Base-by-base conservation (phyloP, 805 yeast genomes). In the Candida taoyuanica region DNA sequence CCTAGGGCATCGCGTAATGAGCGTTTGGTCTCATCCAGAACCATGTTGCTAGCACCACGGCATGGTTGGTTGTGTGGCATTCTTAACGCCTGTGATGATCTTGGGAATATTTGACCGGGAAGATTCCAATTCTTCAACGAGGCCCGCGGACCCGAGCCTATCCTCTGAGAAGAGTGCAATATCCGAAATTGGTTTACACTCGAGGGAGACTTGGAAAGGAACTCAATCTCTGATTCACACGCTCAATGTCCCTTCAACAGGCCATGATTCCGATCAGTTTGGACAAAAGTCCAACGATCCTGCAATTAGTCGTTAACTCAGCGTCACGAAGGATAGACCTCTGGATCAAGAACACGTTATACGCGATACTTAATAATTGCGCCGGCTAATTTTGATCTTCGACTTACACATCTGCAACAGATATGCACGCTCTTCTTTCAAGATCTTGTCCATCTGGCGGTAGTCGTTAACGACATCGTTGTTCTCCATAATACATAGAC, bases 381-480 rank as follows among this genome's bases (percentile, higher is more conserved):
- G n/a, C n/a, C n/a, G n/a, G n/a, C n/a, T n/a, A n/a, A n/a, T 93
- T 60, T 94, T 93, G 67, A 93, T 87, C 60, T 86, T 87, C n/a
- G n/a, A n/a, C 65, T 93, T 93, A 71, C 96, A 89, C 60, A 93
- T 85, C 62, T 91, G 91, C 59, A 93, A 74, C 57, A 93, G 68
- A 60, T 93, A 93, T 21, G 96, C 93, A 61, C 99, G 81, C 71
- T 93, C 98, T 67, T 93, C 99, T 60, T 94, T 93, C 59, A 93
- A 72, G 52, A 93, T 93, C 68, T 91, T 93, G 65, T 93, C 99
- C 99, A 93, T 93, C 66, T 93, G 98, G 64, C 98, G 78, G 70
- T 93, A 93, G 64, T 93, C 99, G 59, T 85, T 93, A 39, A 93
- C 98, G 41, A 93, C 95, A 34, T 94, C 91, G 59, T 89, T 91